phyloP scores from a whole-genome alignment of 257 asterid species.

The Ligustrum vulgare region DNA sequence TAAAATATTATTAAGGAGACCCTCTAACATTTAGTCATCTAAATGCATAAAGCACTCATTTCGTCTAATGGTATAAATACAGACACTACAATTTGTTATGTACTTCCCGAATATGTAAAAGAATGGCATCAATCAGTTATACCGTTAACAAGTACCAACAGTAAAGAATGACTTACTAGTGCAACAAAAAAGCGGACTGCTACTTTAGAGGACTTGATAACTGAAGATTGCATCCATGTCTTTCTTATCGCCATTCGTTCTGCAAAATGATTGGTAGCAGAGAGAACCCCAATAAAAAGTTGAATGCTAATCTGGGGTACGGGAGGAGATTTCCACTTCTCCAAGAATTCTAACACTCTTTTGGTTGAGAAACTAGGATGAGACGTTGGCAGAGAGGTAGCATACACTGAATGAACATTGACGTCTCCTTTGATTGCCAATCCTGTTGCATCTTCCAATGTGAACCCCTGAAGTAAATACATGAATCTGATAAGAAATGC shows the following conservation, averaged over 20 bases:
- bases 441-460: slow-evolving; percentile 98
- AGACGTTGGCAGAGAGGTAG: slow-evolving; percentile 89
- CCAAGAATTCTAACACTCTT: slow-evolving; percentile 71
- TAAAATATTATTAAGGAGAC: neutral
- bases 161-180: slow-evolving; percentile 55
- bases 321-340: slow-evolving; percentile 69
- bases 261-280: slow-evolving; percentile 96
- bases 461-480: slow-evolving; percentile 65
- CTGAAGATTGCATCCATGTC: slow-evolving; percentile 92
- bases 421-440: slow-evolving; percentile 88
- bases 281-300: slow-evolving; percentile 86
- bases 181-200: slow-evolving; percentile 96
- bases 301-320: slow-evolving; percentile 42
- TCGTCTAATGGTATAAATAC: neutral
- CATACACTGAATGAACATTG: slow-evolving; percentile 83
- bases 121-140: neutral
- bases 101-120: neutral
- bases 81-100: neutral
- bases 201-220: slow-evolving; percentile 64
- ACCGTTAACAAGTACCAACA: neutral
- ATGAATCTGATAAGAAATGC: slow-evolving; percentile 19
- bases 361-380: slow-evolving; percentile 97
- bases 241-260: slow-evolving; percentile 96
- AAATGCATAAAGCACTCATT: neutral
- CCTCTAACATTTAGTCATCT: slow-evolving; percentile 6